A percentile compares a stretch with the other conserved stretches of the same genome.
phyloP scores from a whole-genome alignment of 2,329 filamentous ascomycete species.

The Aphanocladium album region DNA sequence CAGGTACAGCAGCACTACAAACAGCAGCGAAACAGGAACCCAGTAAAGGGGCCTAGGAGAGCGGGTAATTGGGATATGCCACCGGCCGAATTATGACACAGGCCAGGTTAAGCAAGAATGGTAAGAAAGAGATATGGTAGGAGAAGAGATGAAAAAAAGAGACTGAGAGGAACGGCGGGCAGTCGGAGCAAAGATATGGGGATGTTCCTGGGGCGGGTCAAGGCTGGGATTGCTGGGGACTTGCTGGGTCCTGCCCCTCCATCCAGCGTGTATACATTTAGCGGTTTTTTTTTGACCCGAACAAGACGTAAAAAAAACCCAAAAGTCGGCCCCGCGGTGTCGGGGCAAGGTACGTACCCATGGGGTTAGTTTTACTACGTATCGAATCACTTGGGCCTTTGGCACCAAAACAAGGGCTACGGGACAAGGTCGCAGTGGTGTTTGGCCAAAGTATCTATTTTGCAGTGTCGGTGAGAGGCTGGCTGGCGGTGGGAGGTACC shows the following conservation, averaged over 20 bases:
- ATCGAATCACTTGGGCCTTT: too few relatives aligned
- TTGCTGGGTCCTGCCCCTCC: constrained; percentile 9
- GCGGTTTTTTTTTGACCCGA: background rate
- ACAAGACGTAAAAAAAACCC: constrained; percentile 2
- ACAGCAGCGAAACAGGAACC: background rate
- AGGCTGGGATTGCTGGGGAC: background rate
- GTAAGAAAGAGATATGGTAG: background rate
- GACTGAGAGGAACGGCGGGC: constrained; percentile 4
- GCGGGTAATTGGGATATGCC: background rate
- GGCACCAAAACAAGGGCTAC: background rate
- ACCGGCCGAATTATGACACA: background rate
- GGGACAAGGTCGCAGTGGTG: background rate
- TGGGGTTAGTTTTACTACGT: too few relatives aligned
- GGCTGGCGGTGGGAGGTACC: background rate
- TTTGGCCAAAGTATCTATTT: background rate
- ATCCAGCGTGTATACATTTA: background rate
- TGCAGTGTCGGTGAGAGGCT: background rate
- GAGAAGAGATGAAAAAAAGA: background rate
- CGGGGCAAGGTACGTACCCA: background rate
- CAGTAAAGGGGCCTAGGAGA: constrained; percentile 9
- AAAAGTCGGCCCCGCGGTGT: constrained; percentile 1
- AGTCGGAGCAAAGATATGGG: constrained; percentile 9
- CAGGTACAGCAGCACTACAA: background rate
- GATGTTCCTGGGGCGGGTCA: constrained; percentile 6
- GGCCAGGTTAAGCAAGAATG: background rate